These are phyloP conservation scores for Penicillium roqueforti DNA, from an alignment of 495 filamentous ascomycete genomes.

Conservation along the genomic window DNA sequence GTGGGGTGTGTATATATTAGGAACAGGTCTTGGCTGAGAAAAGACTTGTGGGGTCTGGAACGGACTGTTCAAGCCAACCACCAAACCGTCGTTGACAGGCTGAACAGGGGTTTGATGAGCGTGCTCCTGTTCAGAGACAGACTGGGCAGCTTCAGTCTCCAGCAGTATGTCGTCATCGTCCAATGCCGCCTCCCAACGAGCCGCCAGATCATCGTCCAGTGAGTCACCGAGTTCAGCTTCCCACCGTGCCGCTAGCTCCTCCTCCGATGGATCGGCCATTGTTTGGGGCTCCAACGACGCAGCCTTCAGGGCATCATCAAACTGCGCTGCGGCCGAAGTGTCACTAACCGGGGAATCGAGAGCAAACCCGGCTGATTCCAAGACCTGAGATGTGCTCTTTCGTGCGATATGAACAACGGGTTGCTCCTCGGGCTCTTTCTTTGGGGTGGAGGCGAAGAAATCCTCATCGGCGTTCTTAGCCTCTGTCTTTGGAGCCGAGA, in stretches of 20 bases:
- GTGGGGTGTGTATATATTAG: conserved; percentile 38
- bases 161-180: conserved; percentile 77
- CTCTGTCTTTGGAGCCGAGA: conserved; percentile 8
- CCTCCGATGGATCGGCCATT: conserved; percentile 34
- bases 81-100: conserved; percentile 1
- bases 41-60: conserved; percentile 31
- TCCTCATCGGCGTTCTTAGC: neutral
- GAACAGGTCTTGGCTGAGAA: conserved; percentile 16
- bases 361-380: conserved; percentile 29
- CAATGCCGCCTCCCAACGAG: conserved; percentile 79
- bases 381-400: conserved; percentile 43
- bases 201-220: conserved; percentile 61
- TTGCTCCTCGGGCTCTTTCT: conserved; percentile 1
- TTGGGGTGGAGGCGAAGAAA: conserved; percentile 24
- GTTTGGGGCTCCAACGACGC: conserved; percentile 17
- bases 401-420: conserved; percentile 30
- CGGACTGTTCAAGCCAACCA: conserved; percentile 26
- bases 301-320: conserved; percentile 29
- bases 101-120: conserved; percentile 16
- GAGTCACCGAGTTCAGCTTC: conserved; percentile 66
- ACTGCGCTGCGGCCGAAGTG: conserved; percentile 30
- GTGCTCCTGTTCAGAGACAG: conserved; percentile 20
- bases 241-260: conserved; percentile 77
- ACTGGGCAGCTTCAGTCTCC: conserved; percentile 51
- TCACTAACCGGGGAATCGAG: conserved; percentile 32